Base-by-base conservation (phyloP, 2,329 filamentous ascomycete genomes). In the Mycosphaerella arachidis region DNA sequence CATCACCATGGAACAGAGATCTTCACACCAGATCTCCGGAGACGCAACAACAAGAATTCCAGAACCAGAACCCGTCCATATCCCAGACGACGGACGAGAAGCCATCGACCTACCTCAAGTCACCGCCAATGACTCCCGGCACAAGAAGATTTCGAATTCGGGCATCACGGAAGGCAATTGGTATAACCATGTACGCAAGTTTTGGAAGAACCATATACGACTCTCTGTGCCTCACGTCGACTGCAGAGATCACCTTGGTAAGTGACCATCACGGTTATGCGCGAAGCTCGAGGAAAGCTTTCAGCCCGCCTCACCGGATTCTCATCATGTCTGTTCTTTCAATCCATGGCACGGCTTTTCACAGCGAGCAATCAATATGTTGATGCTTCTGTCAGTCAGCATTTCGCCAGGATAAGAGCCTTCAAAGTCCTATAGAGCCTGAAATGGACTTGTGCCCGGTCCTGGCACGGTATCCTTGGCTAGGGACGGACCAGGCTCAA, bases 241-340 rank as follows among this genome's bases (percentile, higher is more conserved):
- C 52, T 79, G 79, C 64, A 75, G 83, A 70, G 83, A 86, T 67
- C 82, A 85, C 72, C 67, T 86, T 46, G 83, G 83, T 84, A 76
- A 56, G 77, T 65, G 16, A 29, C 33, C 53, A 16, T 24, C n/a
- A 29, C 18, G 51, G 31, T 24, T 2, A 37, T 37, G 24, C 37
- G 9, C 12, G 4, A 31, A 20, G 18, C 30, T 37, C 24, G 7
- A 13, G 6, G 31, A 37, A 53, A 18, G 8, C 4, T n/a, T 5
- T 8, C 13, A 43, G n/a, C 13, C 40, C n/a, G 13, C 16, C n/a
- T n/a, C 40, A 18, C 13, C n/a, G 40, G 40, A 18, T n/a, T 7
- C 7, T n/a, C 40, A 43, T 7, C 16, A n/a, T 18, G 40, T 8
- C 4, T 18, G 40, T 18, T 12, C 10, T 16, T 5, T 13, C 4